phyloP scores from a whole-genome alignment of 257 asterid genomes.

The Solanum phureja region DNA sequence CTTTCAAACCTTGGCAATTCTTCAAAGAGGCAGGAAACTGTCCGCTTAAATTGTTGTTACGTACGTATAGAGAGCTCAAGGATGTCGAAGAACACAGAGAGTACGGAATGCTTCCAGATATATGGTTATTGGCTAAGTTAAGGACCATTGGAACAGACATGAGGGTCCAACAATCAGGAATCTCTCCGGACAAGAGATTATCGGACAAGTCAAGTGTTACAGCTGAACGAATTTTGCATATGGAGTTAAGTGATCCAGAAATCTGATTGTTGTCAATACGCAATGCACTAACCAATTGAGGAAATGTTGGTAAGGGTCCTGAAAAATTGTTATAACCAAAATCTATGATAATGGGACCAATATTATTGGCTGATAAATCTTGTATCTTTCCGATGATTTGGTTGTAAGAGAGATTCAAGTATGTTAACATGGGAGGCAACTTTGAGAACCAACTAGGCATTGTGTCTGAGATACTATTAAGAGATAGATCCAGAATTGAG shows the following conservation, averaged over 20 bases:
- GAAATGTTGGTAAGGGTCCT: conserved; percentile 22
- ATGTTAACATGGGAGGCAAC: conserved; percentile 4
- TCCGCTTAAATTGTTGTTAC: conserved; percentile 20
- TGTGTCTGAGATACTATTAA: conserved; percentile 11
- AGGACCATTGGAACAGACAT: not conserved
- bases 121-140: not conserved
- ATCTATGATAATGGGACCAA: not conserved
- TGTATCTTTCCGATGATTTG: conserved; percentile 17
- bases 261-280: conserved; percentile 18
- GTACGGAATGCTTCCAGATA: not conserved
- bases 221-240: conserved; percentile 1
- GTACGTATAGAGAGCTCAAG: conserved; percentile 5
- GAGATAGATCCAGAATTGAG: conserved; percentile 16
- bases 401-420: conserved; percentile 28
- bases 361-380: not conserved
- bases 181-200: conserved; percentile 1
- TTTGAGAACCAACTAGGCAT: conserved; percentile 29
- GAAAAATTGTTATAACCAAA: conserved; percentile 16
- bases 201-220: not conserved
- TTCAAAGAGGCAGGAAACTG: conserved; percentile 16
- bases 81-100: not conserved
- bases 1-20: conserved; percentile 3
- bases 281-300: not conserved
- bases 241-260: conserved; percentile 14
- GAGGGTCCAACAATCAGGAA: conserved; percentile 3